These are phyloP conservation scores for Pyrenophora teres DNA, from an alignment of 2,329 filamentous ascomycete genomes.

Conservation along the genomic window DNA sequence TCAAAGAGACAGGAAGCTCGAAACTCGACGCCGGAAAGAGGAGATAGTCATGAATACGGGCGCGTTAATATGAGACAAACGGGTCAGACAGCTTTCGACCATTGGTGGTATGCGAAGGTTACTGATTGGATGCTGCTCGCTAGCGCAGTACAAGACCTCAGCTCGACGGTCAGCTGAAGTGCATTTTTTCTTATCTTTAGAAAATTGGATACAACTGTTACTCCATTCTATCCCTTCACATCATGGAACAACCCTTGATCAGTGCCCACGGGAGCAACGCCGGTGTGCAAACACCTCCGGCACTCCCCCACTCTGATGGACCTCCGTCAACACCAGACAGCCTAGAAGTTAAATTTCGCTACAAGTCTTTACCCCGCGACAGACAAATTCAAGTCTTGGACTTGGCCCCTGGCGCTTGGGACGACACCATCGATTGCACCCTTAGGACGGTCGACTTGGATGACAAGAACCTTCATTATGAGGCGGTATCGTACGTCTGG, in stretches of 20 bases:
- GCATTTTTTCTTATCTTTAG: too few species aligned
- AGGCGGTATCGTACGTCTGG: slow-evolving; percentile 21
- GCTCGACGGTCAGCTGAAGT: too few species aligned
- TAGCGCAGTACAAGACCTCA: too few species aligned
- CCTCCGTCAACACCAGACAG: too few species aligned
- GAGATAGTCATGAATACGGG: slow-evolving; percentile 50
- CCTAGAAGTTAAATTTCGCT: background rate
- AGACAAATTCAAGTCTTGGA: background rate
- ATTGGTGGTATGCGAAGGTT: background rate
- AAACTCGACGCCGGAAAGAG: slow-evolving; percentile 51
- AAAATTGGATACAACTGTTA: too few species aligned
- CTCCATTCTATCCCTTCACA: too few species aligned
- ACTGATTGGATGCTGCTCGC: background rate
- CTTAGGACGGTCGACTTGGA: background rate
- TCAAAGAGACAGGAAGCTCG: slow-evolving; percentile 47
- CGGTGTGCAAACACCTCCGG: too few species aligned
- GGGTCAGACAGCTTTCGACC: background rate
- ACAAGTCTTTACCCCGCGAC: background rate
- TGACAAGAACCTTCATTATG: background rate
- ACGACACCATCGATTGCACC: background rate
- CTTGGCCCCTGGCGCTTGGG: background rate
- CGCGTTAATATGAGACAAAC: slow-evolving; percentile 39
- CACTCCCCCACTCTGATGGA: too few species aligned
- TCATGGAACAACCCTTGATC: too few species aligned
- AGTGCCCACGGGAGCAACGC: too few species aligned